Evolutionary conservation across 768 basidiomycete genomes (phyloP).

Genomic region (Xerocomellus amylosporus): DNA sequence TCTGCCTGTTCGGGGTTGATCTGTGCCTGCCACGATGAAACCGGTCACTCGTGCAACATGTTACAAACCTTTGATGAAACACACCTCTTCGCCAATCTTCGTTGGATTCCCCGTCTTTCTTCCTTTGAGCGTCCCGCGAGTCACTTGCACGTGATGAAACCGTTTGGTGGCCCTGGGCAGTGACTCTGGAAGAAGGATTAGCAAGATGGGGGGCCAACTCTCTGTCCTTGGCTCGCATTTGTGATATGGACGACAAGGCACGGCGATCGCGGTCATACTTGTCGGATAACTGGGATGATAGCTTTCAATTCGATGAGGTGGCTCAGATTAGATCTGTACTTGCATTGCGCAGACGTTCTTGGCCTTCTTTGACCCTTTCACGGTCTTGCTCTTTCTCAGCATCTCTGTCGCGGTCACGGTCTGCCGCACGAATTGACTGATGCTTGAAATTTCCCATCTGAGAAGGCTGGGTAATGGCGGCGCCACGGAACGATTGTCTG

Average conservation of each 20-base stretch:
- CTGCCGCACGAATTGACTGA: slow-evolving; percentile 69
- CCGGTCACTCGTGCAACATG: neutral
- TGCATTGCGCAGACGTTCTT: slow-evolving; percentile 75
- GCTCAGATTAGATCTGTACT: slow-evolving; percentile 5
- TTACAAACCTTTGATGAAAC: slow-evolving; percentile 18
- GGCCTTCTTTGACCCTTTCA: slow-evolving; percentile 72
- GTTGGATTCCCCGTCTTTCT: slow-evolving; percentile 68
- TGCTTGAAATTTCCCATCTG: slow-evolving; percentile 95
- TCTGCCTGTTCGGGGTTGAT: slow-evolving; percentile 48
- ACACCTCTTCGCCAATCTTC: slow-evolving; percentile 87
- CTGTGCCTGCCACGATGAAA: slow-evolving; percentile 37
- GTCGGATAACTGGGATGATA: slow-evolving; percentile 65
- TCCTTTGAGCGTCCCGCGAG: slow-evolving; percentile 57
- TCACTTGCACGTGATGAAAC: slow-evolving; percentile 53
- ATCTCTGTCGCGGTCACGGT: slow-evolving; percentile 51
- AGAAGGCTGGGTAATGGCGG: slow-evolving; percentile 67
- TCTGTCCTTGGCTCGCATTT: slow-evolving; percentile 61
- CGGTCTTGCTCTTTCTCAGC: slow-evolving; percentile 49
- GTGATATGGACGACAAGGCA: slow-evolving; percentile 46
- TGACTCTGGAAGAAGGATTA: slow-evolving; percentile 40
- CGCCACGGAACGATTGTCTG: slow-evolving; percentile 68
- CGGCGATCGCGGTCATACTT: slow-evolving; percentile 84
- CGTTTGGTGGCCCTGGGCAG: slow-evolving; percentile 33
- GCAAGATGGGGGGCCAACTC: slow-evolving; percentile 62
- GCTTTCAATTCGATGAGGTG: slow-evolving; percentile 2